Evolutionary conservation across 1,284 basidiomycete genomes (phyloP), one percentile per base, ranked within the genome.

Genomic region (Pseudozyma tsukubaensis): DNA sequence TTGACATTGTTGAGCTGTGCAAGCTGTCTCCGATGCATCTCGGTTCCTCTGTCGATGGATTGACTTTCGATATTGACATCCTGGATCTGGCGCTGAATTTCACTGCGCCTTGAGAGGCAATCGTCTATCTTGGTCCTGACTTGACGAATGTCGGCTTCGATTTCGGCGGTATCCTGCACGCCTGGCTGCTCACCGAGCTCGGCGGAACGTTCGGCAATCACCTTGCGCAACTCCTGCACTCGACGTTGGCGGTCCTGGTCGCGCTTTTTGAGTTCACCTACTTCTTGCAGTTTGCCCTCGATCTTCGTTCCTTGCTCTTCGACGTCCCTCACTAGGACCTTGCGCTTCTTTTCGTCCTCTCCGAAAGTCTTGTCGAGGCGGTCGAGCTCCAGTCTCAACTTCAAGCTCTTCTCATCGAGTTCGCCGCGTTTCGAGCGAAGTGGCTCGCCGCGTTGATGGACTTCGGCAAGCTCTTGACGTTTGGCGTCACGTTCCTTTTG

Each of bases 1-100:
- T 67, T 76, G 21, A 75, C 72, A 36, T 77, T 74, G 57, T 79
- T 71, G 54, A 83, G 71, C 37, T 58, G 47, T 4, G 68, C 74
- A 13, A 82, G 67, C 47, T 63, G 68, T 29, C 51, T 37, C 7
- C 67, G 66, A 39, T 63, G 58, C 12, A 45, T 14, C 42, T 71
- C 44, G 18, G 52, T 44, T 6, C 60, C 35, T n/a, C 37, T 49
- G 56, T 62, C 62, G 43, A 72, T 52, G 19, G 50, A 57, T 39
- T 62, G 55, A 35, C 60, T 69, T 37, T 70, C 73, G 53, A 64
- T 4, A 29, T 55, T 56, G 53, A 70, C 62, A 9, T 74, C 72
- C 44, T 59, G 54, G 12, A 66, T 64, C 45, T 71, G 59, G n/a
- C 62, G 59, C 34, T 63, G 55, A 13, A 73, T 49, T 21, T 72